phyloP scores from a whole-genome alignment of 1,139 yeast species.

The Kurtzmaniella natalensis region DNA sequence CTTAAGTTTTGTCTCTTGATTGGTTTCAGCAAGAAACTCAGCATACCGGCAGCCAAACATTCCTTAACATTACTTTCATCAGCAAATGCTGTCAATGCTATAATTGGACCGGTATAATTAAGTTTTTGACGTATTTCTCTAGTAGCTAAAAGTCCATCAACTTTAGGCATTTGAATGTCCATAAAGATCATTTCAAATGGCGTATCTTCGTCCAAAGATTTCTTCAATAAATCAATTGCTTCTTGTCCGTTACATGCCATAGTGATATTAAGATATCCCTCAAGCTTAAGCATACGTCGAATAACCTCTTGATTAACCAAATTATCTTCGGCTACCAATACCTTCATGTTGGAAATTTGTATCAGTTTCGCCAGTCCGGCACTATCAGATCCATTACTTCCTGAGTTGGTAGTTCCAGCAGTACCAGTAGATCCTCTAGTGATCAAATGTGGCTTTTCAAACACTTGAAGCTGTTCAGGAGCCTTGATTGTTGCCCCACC shows the following conservation, averaged over 20 bases:
- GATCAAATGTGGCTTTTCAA: slow-evolving; percentile 44
- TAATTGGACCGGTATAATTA: slow-evolving; percentile 69
- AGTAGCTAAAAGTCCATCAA: slow-evolving; percentile 85
- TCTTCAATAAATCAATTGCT: slow-evolving; percentile 64
- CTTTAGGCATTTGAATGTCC: slow-evolving; percentile 97
- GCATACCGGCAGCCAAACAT: slow-evolving; percentile 81
- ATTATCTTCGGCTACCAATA: slow-evolving; percentile 94
- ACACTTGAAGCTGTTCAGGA: slow-evolving; percentile 8
- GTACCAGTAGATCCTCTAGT: slow-evolving; percentile 56
- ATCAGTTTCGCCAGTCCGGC: slow-evolving; percentile 19
- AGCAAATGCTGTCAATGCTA: slow-evolving; percentile 92
- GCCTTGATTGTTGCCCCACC: neutral
- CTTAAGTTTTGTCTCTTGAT: slow-evolving; percentile 66
- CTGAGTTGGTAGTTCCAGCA: slow-evolving; percentile 55
- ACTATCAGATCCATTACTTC: slow-evolving; percentile 16
- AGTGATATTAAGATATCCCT: slow-evolving; percentile 67
- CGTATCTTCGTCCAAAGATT: slow-evolving; percentile 36
- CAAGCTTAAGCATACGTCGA: slow-evolving; percentile 74
- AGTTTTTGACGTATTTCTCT: slow-evolving; percentile 62
- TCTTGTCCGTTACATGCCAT: slow-evolving; percentile 89
- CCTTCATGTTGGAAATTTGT: slow-evolving; percentile 38
- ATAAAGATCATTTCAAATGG: slow-evolving; percentile 74
- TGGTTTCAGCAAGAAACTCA: slow-evolving; percentile 85
- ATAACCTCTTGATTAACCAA: slow-evolving; percentile 88
- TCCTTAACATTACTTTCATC: slow-evolving; percentile 79